phyloP scores from a whole-genome alignment of 768 basidiomycete species.

The Chlorophyllum brunneum region DNA sequence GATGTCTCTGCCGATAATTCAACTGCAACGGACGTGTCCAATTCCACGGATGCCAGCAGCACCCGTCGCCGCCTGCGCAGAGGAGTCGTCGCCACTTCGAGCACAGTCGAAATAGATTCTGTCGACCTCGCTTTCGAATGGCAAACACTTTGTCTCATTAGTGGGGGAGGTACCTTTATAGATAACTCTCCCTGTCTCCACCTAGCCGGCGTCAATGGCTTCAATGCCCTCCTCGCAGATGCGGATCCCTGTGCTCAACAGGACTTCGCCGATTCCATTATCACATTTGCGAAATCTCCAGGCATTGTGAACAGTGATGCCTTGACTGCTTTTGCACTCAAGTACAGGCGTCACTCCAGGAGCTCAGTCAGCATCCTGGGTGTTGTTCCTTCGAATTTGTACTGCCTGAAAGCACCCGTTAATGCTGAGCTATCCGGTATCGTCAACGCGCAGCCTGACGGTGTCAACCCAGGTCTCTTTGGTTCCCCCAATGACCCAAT shows the following conservation, averaged over 20 bases:
- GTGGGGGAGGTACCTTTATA: slow-evolving; percentile 38
- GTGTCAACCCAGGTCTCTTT: slow-evolving; percentile 39
- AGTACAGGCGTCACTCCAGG: slow-evolving; percentile 39
- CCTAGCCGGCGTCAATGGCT: slow-evolving; percentile 35
- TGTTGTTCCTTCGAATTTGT: slow-evolving; percentile 41
- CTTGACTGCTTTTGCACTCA: slow-evolving; percentile 38
- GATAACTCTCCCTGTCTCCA: slow-evolving; percentile 34
- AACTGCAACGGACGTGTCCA: slow-evolving; percentile 7
- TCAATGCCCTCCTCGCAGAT: slow-evolving; percentile 40
- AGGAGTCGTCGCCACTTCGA: slow-evolving; percentile 10
- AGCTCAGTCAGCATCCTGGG: slow-evolving; percentile 40
- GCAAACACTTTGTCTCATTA: slow-evolving; percentile 41
- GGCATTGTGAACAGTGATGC: slow-evolving; percentile 35
- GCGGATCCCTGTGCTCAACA: slow-evolving; percentile 48
- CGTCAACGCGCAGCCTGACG: slow-evolving; percentile 37
- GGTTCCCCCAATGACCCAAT: slow-evolving; percentile 36
- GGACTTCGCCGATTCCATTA: slow-evolving; percentile 45
- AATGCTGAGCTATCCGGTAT: slow-evolving; percentile 39
- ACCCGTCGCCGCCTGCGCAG: slow-evolving; percentile 17
- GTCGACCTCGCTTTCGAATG: slow-evolving; percentile 28
- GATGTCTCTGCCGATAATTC: slow-evolving; percentile 3
- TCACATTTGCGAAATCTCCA: slow-evolving; percentile 43
- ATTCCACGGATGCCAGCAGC: slow-evolving; percentile 13
- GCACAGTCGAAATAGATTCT: slow-evolving; percentile 23
- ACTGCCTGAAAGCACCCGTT: slow-evolving; percentile 35